phyloP scores from a whole-genome alignment of 2,329 filamentous ascomycete species.

The Pestalotiopsis sp. region DNA sequence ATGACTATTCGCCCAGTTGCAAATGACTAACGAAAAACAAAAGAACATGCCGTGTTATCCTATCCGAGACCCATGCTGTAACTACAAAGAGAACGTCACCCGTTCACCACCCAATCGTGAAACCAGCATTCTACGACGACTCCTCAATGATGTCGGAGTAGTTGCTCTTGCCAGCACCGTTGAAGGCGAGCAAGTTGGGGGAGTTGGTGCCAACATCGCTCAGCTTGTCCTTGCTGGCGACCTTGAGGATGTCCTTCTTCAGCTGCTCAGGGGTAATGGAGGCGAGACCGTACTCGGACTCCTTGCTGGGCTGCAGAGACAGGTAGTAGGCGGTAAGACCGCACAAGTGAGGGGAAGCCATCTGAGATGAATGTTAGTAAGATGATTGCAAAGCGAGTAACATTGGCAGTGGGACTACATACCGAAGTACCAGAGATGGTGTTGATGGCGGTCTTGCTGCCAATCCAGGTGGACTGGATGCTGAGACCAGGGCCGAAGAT shows the following conservation, averaged over 20 bases:
- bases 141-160: conserved; percentile 74
- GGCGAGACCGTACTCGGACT: conserved; percentile 89
- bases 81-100: background rate
- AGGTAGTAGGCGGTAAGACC: conserved; percentile 98
- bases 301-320: conserved; percentile 86
- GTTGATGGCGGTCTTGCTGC: conserved; percentile 94
- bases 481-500: conserved; percentile 97
- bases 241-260: conserved; percentile 82
- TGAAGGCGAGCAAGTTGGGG: conserved; percentile 96
- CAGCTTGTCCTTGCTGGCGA: conserved; percentile 79
- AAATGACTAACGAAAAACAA: conserved; percentile 5
- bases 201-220: conserved; percentile 83
- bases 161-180: conserved; percentile 94
- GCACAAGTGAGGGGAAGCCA: conserved; percentile 96
- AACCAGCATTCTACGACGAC: conserved; percentile 29
- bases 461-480: conserved; percentile 98
- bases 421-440: conserved; percentile 95
- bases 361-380: conserved; percentile 36
- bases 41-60: conserved; percentile 1
- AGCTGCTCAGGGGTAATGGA: conserved; percentile 91
- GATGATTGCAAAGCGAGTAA: background rate
- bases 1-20: background rate
- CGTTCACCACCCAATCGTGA: background rate
- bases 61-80: conserved; percentile 6
- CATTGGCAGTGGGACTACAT: background rate